Percentiles rank a stretch among this genome's conserved stretches.
Evolutionary conservation across 73 alveolate species (phyloP).

Genomic region (Blepharisma japonicum): DNA sequence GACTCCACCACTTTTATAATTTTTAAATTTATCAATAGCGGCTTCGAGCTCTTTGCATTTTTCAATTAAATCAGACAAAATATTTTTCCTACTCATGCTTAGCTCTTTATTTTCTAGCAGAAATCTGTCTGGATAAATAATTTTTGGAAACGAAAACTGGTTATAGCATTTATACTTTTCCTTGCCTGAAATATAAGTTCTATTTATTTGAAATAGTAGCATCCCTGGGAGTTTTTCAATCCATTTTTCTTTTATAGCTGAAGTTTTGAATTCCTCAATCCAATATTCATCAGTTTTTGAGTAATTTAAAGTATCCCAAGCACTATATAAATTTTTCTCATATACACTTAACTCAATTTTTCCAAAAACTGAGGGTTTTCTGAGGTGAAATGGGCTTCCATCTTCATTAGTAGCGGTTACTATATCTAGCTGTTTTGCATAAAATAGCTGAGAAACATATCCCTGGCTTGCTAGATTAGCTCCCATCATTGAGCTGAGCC

Average conservation of each 20-base stretch:
- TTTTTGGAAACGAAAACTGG: conserved; percentile 64
- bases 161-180: conserved; percentile 46
- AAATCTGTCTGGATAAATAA: conserved; percentile 69
- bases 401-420: background rate
- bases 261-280: background rate
- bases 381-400: no score
- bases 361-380: background rate
- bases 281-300: background rate
- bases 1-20: no score
- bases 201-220: conserved; percentile 56
- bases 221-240: conserved; percentile 56
- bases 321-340: conserved; percentile 15
- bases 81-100: conserved; percentile 27
- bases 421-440: conserved; percentile 2
- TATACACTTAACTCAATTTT: background rate
- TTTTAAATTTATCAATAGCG: no score
- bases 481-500: background rate
- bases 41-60: no score
- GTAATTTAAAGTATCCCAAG: conserved; percentile 15
- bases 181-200: conserved; percentile 46
- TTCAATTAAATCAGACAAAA: no score
- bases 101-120: conserved; percentile 46
- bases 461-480: background rate
- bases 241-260: conserved; percentile 58
- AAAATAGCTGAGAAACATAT: background rate